Conservation (phyloP, 1,284 basidiomycete genomes). For the Kwoniella shivajii region DNA sequence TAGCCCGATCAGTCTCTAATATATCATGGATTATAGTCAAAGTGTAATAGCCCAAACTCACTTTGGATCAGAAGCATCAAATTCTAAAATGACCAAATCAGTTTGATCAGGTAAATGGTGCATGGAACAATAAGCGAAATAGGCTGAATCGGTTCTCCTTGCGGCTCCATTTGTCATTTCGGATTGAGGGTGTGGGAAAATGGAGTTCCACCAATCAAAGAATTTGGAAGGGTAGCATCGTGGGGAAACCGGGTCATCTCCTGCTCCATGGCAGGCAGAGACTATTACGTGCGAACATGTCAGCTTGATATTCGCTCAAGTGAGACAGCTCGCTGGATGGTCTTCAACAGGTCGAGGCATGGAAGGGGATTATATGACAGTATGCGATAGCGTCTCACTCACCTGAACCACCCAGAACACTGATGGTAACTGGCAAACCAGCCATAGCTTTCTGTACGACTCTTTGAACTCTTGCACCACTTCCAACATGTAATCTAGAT, state of each 20-base stretch:
- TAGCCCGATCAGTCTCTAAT: too few species aligned
- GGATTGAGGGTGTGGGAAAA: conserved; percentile 91
- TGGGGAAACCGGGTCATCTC: conserved; percentile 82
- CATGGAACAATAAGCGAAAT: conserved; percentile 86
- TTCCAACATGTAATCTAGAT: conserved; percentile 76
- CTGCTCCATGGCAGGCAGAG: conserved; percentile 88
- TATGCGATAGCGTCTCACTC: conserved; percentile 45
- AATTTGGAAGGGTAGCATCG: conserved; percentile 87
- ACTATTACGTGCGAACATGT: conserved; percentile 58
- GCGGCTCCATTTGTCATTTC: conserved; percentile 96
- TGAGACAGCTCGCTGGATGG: not conserved
- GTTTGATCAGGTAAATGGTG: conserved; percentile 90
- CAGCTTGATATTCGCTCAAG: conserved; percentile 6
- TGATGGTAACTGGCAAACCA: conserved; percentile 86
- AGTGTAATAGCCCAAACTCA: conserved; percentile 61
- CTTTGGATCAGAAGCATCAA: conserved; percentile 84
- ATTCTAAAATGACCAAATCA: conserved; percentile 89
- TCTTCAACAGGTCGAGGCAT: too few species aligned
- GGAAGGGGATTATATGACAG: too few species aligned
- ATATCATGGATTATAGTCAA: too few species aligned
- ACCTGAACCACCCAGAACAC: conserved; percentile 86
- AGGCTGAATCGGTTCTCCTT: conserved; percentile 81
- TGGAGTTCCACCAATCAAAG: conserved; percentile 91
- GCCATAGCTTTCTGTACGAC: conserved; percentile 81
- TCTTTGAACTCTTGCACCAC: conserved; percentile 76